Conservation (phyloP, 768 basidiomycete species). For the Coprinopsis strossmayeri region DNA sequence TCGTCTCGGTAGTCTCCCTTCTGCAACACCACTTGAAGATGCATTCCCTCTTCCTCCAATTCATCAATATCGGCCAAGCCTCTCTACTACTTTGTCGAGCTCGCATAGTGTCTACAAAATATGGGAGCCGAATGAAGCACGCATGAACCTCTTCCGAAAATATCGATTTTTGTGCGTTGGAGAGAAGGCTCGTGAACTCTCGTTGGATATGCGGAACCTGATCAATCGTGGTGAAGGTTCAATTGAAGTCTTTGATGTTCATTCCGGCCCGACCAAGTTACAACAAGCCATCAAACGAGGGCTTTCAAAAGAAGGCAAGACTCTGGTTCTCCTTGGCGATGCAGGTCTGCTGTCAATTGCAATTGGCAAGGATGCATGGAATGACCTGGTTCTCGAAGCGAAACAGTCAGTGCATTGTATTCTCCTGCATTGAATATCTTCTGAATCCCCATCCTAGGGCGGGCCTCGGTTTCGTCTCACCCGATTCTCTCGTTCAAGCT, state of each 20-base stretch:
- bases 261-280: constrained; percentile 41
- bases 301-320: constrained; percentile 42
- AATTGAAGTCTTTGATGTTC: constrained; percentile 57
- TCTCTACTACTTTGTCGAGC: constrained; percentile 42
- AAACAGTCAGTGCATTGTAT: constrained; percentile 33
- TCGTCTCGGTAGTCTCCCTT: constrained; percentile 26
- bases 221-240: constrained; percentile 51
- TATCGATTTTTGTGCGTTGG: constrained; percentile 57
- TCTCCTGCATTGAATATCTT: background rate
- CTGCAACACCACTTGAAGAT: constrained; percentile 34
- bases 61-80: constrained; percentile 53
- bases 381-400: constrained; percentile 43
- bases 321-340: constrained; percentile 49
- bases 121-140: constrained; percentile 66
- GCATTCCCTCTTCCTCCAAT: constrained; percentile 43
- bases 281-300: constrained; percentile 46
- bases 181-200: constrained; percentile 45
- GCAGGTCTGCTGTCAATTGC: constrained; percentile 37
- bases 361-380: constrained; percentile 51
- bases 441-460: constrained; percentile 21
- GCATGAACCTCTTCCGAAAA: constrained; percentile 44
- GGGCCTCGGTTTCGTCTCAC: constrained; percentile 34
- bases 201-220: constrained; percentile 44
- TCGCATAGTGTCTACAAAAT: constrained; percentile 43
- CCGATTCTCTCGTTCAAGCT: constrained; percentile 47